phyloP scores from a whole-genome alignment of 2,329 filamentous ascomycete genomes.

The Talaromyces piceae region DNA sequence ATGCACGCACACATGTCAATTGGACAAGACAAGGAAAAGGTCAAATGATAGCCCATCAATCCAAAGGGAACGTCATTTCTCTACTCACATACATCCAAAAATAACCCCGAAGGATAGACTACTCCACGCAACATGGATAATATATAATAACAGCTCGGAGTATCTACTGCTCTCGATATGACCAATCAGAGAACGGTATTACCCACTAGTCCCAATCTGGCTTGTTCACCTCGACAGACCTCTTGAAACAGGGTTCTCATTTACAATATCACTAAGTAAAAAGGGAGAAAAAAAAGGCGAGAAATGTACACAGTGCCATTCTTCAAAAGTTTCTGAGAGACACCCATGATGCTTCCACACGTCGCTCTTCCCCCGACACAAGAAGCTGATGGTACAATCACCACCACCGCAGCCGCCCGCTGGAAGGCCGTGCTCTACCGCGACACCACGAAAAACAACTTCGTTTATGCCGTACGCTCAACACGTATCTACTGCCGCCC shows the following conservation, averaged over 20 bases:
- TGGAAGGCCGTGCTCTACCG: conserved; percentile 41
- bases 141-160: neutral
- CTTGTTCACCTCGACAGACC: neutral
- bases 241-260: too few species aligned
- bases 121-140: too few species aligned
- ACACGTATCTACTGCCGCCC: conserved; percentile 52
- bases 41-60: too few species aligned
- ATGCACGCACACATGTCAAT: too few species aligned
- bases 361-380: neutral
- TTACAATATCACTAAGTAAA: too few species aligned
- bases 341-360: neutral
- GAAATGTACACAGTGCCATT: neutral
- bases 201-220: neutral
- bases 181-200: neutral
- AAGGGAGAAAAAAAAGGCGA: too few species aligned
- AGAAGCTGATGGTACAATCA: neutral
- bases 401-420: conserved; percentile 19
- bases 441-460: conserved; percentile 38
- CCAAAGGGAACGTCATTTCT: too few species aligned
- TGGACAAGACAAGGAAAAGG: too few species aligned
- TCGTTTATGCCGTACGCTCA: conserved; percentile 51
- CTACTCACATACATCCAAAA: too few species aligned
- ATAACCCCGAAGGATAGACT: too few species aligned
- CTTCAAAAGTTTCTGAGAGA: neutral
- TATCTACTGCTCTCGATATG: neutral